Base-by-base conservation (phyloP, 2,329 filamentous ascomycete genomes). In the Colletotrichum horii region DNA sequence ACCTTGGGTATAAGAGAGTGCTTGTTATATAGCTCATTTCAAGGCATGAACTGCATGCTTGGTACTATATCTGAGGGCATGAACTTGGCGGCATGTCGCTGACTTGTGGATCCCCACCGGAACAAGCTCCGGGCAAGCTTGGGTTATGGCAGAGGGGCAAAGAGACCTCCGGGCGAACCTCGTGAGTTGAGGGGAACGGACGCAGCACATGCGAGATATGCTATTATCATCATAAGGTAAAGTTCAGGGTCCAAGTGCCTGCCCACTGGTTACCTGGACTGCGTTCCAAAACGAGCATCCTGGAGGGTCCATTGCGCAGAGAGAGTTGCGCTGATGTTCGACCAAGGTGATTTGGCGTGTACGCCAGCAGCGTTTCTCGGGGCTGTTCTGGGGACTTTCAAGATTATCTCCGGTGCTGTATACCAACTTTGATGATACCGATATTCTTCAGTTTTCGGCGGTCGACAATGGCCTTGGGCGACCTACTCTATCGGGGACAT, bases 301-400 rank as follows among this genome's bases (percentile, higher is more conserved):
- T 26, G 9, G 55, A 28, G 30, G 34, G 34, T 62, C 34, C 56
- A 58, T 15, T 61, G 64, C 34, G 70, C 38, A 30, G 32, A 12
- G 70, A 73, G 36, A 68, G 56, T 75, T 72, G 69, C 26, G 43
- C 72, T 67, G 55, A 64, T 61, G 24, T 64, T 26, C 19, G 16
- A n/a, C 32, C 22, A 14, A 30, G 6, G 24, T 32, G 16, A 15
- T 36, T 24, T 56, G 9, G 32, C 28, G 65, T 56, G n/a, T 55
- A 24, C 36, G 36, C 4, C 15, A 26, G n/a, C 32, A 52, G 14
- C 26, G 14, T 22, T 38, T 61, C 36, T 24, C 28, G 52, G 15
- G 38, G 22, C 19, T 61, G 22, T 24, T 36, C 30, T 38, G 19
- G 24, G n/a, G 32, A 64, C 34, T 22, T 34, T 36, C 24, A 22